Base-by-base conservation (phyloP, 768 basidiomycete species). In the Tylopilus plumbeoviolaceoides region DNA sequence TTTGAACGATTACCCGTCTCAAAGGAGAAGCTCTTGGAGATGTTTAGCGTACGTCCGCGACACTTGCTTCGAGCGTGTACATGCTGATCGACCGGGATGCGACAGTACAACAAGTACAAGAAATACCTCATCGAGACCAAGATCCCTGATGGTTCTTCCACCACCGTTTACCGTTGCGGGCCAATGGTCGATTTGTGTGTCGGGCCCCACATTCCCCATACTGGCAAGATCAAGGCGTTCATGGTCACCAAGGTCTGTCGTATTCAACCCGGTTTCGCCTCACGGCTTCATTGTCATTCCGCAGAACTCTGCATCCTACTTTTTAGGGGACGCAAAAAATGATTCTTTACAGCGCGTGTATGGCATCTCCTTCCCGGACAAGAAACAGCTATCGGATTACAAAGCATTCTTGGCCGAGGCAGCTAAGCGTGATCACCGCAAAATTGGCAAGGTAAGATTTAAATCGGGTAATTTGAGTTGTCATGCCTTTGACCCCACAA, bases 81-180 rank as follows among this genome's bases (percentile, higher is more conserved):
- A 36, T 7, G 25, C 43, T 52, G 40, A 57, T 54, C 40, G 56
- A 23, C 31, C 46, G 17, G 25, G 18, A 46, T 39, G n/a, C 17
- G 30, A 30, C 63, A 99, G 95, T 99, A 98, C 73, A 99, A 98
- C 79, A 94, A 92, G 70, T 99, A 95, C 76, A 99, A 99, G 76
- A 83, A 86, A 61, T 88, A 98, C 70, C 81, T 98, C 65, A 98
- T 99, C 64, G 83, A 97, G 68, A 83, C 85, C 61, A 98, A 98
- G 75, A 86, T 99, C 51, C 90, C 92, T 10, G 95, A 99, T 70
- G 95, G 95, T 57, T 88, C 91, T 10, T 91, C 89, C 47, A 95
- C 97, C 41, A 99, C 97, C 10, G 94, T 99, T 17, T 99, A 98
- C 74, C 90, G 95, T 47, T 98, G 97, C 68, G 97, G 97, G 31